phyloP scores from a whole-genome alignment of 768 basidiomycete genomes.

The Vishniacozyma victoriae region DNA sequence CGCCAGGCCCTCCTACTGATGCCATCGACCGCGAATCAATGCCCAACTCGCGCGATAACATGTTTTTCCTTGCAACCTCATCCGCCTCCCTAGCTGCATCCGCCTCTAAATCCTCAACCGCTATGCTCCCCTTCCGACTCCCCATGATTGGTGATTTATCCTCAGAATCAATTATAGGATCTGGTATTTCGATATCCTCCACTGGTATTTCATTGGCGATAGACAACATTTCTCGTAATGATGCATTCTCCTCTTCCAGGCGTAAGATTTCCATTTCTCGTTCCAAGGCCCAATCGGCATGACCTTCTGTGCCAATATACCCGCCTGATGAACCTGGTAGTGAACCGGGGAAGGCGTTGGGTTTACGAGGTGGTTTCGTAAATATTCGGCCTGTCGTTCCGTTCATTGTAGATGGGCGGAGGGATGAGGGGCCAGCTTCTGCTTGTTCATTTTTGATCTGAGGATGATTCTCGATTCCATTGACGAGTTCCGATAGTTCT shows the following conservation, averaged over 20 bases:
- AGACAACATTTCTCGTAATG: conserved; percentile 65
- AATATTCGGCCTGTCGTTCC: conserved; percentile 52
- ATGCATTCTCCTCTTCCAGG: conserved; percentile 74
- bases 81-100: conserved; percentile 28
- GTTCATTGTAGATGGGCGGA: conserved; percentile 51
- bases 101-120: conserved; percentile 32
- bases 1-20: background rate
- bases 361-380: conserved; percentile 41
- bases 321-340: conserved; percentile 35
- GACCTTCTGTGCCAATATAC: conserved; percentile 46
- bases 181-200: conserved; percentile 2
- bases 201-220: conserved; percentile 49
- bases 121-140: conserved; percentile 25
- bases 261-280: conserved; percentile 80
- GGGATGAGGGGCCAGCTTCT: conserved; percentile 31
- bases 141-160: background rate
- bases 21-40: background rate
- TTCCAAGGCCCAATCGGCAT: conserved; percentile 76
- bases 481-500: conserved; percentile 12
- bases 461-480: background rate
- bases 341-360: conserved; percentile 29
- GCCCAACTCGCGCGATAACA: background rate
- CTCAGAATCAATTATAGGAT: conserved; percentile 1
- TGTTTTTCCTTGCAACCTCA: background rate
- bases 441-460: conserved; percentile 1